These are phyloP conservation scores for Heracleum sosnowskyi DNA, from an alignment of 129 eudicot genomes.

Conservation along the genomic window DNA sequence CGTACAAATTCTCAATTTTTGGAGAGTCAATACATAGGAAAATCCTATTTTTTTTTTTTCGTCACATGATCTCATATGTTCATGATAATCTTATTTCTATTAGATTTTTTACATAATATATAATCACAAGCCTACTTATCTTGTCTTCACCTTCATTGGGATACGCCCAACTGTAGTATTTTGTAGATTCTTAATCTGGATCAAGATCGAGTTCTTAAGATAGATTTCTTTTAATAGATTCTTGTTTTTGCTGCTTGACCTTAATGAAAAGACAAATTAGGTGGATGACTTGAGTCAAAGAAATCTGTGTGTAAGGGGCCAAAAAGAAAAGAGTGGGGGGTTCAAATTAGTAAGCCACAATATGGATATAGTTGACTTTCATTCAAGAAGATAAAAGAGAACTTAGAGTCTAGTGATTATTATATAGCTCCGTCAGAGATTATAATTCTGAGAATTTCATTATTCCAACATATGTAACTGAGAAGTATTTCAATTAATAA, in stretches of 20 bases:
- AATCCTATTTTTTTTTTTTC: background rate
- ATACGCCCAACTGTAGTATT: background rate
- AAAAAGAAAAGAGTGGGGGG: background rate
- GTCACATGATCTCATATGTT: background rate
- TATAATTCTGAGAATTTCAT: too few species aligned
- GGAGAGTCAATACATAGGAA: background rate
- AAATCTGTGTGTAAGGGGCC: background rate
- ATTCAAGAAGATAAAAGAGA: too few species aligned
- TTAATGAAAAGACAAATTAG: background rate
- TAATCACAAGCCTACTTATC: background rate
- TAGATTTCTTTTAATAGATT: background rate
- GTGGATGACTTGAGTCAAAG: background rate
- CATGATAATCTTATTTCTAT: background rate
- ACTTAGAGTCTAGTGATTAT: too few species aligned
- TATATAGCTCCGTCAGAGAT: background rate
- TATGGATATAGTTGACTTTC: background rate
- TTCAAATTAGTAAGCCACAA: background rate
- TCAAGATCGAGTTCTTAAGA: background rate
- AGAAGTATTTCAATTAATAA: background rate
- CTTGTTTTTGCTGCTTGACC: background rate
- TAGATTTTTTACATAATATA: background rate
- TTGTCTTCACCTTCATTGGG: background rate
- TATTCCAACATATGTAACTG: too few species aligned
- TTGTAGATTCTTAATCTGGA: background rate
- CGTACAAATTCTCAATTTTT: background rate